These are phyloP conservation scores for Nothophoma quercina DNA, from an alignment of 2,329 filamentous ascomycete species.

Conservation along the genomic window DNA sequence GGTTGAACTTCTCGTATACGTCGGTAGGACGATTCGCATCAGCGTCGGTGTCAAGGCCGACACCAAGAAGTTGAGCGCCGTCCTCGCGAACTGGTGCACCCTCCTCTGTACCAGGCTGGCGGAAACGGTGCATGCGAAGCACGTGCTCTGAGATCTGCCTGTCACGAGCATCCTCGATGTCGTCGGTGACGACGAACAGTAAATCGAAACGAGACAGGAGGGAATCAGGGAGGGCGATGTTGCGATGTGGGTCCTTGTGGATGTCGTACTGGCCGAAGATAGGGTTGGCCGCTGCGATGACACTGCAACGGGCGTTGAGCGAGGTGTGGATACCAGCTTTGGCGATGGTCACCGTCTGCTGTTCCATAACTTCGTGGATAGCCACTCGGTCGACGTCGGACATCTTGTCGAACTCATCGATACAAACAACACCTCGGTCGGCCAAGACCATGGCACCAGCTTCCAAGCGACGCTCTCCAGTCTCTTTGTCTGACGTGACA, in stretches of 20 bases:
- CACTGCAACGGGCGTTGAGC: conserved; percentile 94
- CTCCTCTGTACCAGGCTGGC: conserved; percentile 90
- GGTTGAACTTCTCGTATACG: conserved; percentile 95
- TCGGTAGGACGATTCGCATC: conserved; percentile 80
- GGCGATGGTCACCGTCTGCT: conserved; percentile 98
- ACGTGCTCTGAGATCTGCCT: conserved; percentile 95
- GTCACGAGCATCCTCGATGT: conserved; percentile 94
- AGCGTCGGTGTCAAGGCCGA: conserved; percentile 81
- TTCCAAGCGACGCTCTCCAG: conserved; percentile 90
- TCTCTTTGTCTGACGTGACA: conserved; percentile 96
- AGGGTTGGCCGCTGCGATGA: conserved; percentile 94
- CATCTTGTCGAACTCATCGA: conserved; percentile 99
- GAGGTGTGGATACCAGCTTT: conserved; percentile 99
- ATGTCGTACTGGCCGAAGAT: conserved; percentile 98
- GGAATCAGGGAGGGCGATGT: conserved; percentile 96
- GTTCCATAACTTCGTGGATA: conserved; percentile 99
- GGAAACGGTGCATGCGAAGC: conserved; percentile 94
- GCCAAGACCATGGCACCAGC: conserved; percentile 98
- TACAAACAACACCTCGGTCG: conserved; percentile 96
- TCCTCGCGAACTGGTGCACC: conserved; percentile 93
- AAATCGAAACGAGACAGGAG: conserved; percentile 98
- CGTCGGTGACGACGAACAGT: conserved; percentile 95
- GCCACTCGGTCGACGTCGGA: conserved; percentile 96
- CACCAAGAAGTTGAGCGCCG: conserved; percentile 80
- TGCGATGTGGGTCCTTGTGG: conserved; percentile 98